Evolutionary conservation across 371 early-diverging fungal genomes (phyloP), one percentile per base, ranked within the genome.

Genomic region (Mucor racemosus): DNA sequence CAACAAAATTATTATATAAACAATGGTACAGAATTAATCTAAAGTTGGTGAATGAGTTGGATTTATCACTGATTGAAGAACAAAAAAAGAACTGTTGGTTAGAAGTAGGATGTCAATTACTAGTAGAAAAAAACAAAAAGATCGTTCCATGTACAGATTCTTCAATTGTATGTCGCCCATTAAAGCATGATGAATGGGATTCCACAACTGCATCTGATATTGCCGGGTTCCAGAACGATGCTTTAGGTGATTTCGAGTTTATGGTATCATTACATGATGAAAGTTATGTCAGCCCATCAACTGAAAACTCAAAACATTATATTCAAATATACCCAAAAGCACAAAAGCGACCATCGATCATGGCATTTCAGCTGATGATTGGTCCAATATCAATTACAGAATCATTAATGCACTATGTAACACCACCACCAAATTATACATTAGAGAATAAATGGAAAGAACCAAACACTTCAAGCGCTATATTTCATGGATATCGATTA

Each of bases 11-110:
- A 7, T n/a, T 53, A 0, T 42, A 66, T 5, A 69, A 69, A 17
- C 53, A 63, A 6, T 81, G 82, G 82, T 61, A 76, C 35, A 68
- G 77, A 14, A 59, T 81, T 33, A 74, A 76, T 40, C 53, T 81
- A 17, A 68, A 72, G 17, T 21, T 81, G 2, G 76, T 77, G 7
- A 81, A 77, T 46, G 82, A 81, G 36, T 55, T 76, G 19, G 79
- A 77, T 1, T 40, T 78, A n/a, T 39, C 73, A 0, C 53, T 73
- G 5, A 64, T 50, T 0, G 69, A 68, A 1, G 40, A 65, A 0
- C 46, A 64, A 41, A 60, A 62, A 21, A 55, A n/a, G 4, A 33
- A 54, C 4, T 73, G 76, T 34, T 46, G 56, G 39, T 46, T 78
- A 39, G 42, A 53, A 15, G 34, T 75, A 2, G 58, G 44, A 15